Evolutionary conservation across 768 basidiomycete genomes (phyloP), one percentile per base, ranked within the genome.

Genomic region (Leucocoprinus leucothites): DNA sequence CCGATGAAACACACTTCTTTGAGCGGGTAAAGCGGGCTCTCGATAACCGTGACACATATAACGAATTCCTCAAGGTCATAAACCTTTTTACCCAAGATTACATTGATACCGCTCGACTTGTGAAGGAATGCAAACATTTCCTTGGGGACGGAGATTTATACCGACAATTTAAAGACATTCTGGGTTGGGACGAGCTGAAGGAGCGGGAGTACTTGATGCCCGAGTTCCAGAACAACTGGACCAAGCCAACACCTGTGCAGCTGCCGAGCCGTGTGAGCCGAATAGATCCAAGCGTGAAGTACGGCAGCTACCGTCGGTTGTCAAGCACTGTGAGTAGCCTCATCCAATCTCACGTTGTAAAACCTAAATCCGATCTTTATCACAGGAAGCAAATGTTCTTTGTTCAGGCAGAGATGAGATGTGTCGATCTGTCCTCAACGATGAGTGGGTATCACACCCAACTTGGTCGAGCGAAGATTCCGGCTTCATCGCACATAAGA

Each of bases 371-470:
- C 46, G 11, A n/a, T 26, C 45, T 48, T 21, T 3, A 11, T 14
- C 51, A 34, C 63, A 97, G 94, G 95, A 95, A 70, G 83, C 84
- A 53, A 87, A 87, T 51, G 86, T 96, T 13, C 75, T 87, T 0
- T 99, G 97, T 65, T 91, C 95, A 1, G 97, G 97, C 1, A 89
- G 97, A 14, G 97, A 98, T 64, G 91, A 94, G 19, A 95, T 98
- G 88, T 98, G 96, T 69, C 89, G 87, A 64, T 86, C 90, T 6
- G 97, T 99, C 3, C 74, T 99, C 50, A 99, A 99, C 65, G 97
- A 99, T 66, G 92, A 96, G 61, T 99, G 96, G 96, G 89, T 98
- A 16, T 94, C 95, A 3, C 95, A 98, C 66, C 95, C 97, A 1
- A 91, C 92, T 1, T 96, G 93, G 85, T 87, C 90, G 3, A 91